Percentiles rank a stretch among this genome's conserved stretches.
Conservation (phyloP, 352 stramenopile genomes). For the Phytophthora megakarya region DNA sequence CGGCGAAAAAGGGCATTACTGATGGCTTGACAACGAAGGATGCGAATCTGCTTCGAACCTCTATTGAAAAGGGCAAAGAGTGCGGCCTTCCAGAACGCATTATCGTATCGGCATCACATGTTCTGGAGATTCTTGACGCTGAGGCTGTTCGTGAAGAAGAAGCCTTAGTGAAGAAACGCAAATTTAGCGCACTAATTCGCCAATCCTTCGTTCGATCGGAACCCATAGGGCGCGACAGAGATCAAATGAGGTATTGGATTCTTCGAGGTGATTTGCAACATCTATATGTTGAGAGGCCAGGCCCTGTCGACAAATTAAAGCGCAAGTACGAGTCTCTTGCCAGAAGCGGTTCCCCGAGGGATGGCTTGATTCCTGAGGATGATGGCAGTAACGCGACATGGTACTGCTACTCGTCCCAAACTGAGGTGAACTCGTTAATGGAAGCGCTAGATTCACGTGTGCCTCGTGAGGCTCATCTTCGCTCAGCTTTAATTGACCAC, state of each 20-base stretch:
- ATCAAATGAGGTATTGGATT: conserved; percentile 71
- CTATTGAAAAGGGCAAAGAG: conserved; percentile 80
- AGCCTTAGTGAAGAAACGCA: conserved; percentile 59
- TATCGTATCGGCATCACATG: conserved; percentile 73
- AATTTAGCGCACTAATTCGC: conserved; percentile 64
- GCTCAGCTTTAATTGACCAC: conserved; percentile 58
- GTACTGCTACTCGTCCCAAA: conserved; percentile 72
- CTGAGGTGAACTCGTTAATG: conserved; percentile 63
- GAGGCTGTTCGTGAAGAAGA: conserved; percentile 74
- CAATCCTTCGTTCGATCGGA: conserved; percentile 79
- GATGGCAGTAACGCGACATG: conserved; percentile 47
- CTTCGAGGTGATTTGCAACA: conserved; percentile 67
- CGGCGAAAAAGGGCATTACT: conserved; percentile 73
- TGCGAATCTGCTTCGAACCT: conserved; percentile 44
- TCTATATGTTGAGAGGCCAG: conserved; percentile 75
- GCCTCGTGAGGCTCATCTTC: conserved; percentile 53
- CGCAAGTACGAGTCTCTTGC: conserved; percentile 48
- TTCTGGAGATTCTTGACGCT: conserved; percentile 77
- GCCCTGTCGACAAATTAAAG: conserved; percentile 45
- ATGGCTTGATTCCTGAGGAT: conserved; percentile 24
- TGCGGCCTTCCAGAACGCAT: conserved; percentile 64
- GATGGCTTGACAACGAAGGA: conserved; percentile 72
- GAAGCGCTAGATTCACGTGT: conserved; percentile 59
- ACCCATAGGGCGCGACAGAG: conserved; percentile 67
- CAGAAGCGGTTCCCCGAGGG: conserved; percentile 35